These are phyloP conservation scores for Syzygium syzygioides DNA, from an alignment of 441 rosid species.

Conservation along the genomic window DNA sequence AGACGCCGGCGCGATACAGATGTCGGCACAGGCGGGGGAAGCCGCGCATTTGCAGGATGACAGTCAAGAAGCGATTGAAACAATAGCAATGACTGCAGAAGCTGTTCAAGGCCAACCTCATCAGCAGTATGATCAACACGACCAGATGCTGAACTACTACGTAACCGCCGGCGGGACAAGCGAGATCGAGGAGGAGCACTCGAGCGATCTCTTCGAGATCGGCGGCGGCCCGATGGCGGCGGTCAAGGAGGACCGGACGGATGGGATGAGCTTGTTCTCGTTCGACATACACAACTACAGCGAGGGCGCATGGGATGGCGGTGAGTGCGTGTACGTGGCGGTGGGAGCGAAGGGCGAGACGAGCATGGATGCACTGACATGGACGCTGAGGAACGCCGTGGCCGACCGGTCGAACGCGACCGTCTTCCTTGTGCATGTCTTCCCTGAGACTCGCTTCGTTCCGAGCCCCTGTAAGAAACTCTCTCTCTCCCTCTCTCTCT, in stretches of 20 bases:
- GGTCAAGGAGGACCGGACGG: background rate
- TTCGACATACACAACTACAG: background rate
- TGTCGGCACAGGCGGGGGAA: background rate
- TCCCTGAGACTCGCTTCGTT: slow-evolving; percentile 55
- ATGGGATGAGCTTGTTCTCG: background rate
- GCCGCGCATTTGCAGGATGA: background rate
- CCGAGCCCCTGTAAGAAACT: slow-evolving; percentile 65
- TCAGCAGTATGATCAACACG: background rate
- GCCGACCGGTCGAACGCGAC: slow-evolving; percentile 21
- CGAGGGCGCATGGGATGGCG: background rate
- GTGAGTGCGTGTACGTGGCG: slow-evolving; percentile 6
- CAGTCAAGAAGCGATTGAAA: background rate
- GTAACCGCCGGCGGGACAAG: background rate
- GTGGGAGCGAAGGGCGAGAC: slow-evolving; percentile 41
- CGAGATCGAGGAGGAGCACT: slow-evolving; percentile 6
- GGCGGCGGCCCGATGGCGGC: background rate
- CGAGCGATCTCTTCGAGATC: background rate
- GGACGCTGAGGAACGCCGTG: slow-evolving; percentile 47
- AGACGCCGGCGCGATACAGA: background rate
- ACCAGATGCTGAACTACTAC: background rate
- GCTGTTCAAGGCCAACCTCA: background rate
- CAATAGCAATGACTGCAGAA: background rate
- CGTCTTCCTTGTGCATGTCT: slow-evolving; percentile 61
- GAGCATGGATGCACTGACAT: slow-evolving; percentile 67
- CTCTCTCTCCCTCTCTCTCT: too few species aligned